phyloP scores from a whole-genome alignment of 1,139 yeast species.

The Arxiozyma slooffiae region DNA sequence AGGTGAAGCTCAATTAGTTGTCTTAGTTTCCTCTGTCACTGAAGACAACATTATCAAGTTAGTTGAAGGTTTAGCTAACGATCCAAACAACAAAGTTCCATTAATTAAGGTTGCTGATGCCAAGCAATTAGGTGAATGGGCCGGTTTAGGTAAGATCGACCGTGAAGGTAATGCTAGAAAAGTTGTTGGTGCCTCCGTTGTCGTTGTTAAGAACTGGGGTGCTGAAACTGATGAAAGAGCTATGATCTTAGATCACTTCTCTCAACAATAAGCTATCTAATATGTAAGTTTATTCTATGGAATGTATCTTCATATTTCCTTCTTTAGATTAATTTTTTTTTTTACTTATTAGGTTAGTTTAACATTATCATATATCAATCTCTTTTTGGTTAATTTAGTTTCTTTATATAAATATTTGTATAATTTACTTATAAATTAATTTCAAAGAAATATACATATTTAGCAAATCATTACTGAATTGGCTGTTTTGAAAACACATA shows the following conservation, averaged over 20 bases:
- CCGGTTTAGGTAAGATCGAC: constrained; percentile 99
- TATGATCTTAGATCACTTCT: constrained; percentile 93
- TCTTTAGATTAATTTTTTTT: too few relatives aligned
- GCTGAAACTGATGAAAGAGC: constrained; percentile 97
- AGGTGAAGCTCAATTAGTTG: constrained; percentile 97
- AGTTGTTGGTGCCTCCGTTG: constrained; percentile 99
- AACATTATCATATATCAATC: not conserved
- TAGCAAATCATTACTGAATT: not conserved
- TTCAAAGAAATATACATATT: constrained; percentile 2
- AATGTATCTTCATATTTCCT: not conserved
- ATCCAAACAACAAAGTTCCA: constrained; percentile 93
- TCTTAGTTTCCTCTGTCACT: constrained; percentile 95
- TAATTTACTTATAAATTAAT: not conserved
- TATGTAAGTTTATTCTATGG: not conserved
- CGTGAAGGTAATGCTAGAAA: constrained; percentile 99
- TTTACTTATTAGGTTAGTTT: not conserved
- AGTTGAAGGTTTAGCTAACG: constrained; percentile 98
- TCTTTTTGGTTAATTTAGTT: not conserved
- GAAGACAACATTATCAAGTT: constrained; percentile 95
- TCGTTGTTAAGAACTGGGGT: constrained; percentile 99
- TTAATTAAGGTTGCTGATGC: constrained; percentile 99
- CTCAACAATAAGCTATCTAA: constrained; percentile 48
- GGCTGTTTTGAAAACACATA: too few relatives aligned
- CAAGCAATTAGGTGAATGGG: constrained; percentile 99
- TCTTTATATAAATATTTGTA: not conserved